Base-by-base conservation (phyloP, 225 moss, liverwort and hornwort genomes). In the Polytrichum formosum region DNA sequence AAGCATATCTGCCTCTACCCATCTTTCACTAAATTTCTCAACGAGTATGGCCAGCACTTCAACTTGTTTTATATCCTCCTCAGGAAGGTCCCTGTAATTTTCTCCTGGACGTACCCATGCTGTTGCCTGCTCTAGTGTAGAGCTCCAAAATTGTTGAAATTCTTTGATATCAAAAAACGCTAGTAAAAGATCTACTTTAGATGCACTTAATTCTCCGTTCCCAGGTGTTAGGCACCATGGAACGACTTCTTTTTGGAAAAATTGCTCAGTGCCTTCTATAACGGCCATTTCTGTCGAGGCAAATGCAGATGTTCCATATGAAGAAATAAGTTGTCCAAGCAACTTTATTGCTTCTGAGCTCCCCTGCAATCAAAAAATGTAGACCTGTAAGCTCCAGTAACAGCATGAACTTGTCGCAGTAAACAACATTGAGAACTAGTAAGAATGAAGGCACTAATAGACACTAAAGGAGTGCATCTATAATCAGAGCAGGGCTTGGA, bases 161-260 rank as follows among this genome's bases (percentile, higher is more conserved):
- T 80, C 74, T 46, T 76, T 66, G 18, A 78, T 82, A 74, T 90
- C 91, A 37, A 94, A 77, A 61, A 94, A 94, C 21, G 91, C 92
- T 55, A 98, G 65, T 76, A 98, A 63, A 26, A 98, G 81, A 35
- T 98, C 94, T 56, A 92, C 73, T 84, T 92, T 98, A 55, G 92
- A 71, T 55, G 77, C 87, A 66, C 69, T 78, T 53, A 90, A 73
- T 20, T 75, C 76, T 30, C 69, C 79, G 67, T 85, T 82, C 28
- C 70, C 85, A 76, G 83, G 85, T 74, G 82, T 86, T 74, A 98
- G 77, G 76, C 92, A 98, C 91, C 98, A 98, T n/a, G 92, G 91
- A 68, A 94, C 78, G 9, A 98, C 28, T 28, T 84, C 88, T 27
- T 88, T 81, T 73, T 80, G 79, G 67, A 92, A 81, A 37, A 88